Evolutionary conservation across 495 filamentous ascomycete genomes (phyloP), one percentile per base, ranked within the genome.

Genomic region (Talaromyces borbonicus): DNA sequence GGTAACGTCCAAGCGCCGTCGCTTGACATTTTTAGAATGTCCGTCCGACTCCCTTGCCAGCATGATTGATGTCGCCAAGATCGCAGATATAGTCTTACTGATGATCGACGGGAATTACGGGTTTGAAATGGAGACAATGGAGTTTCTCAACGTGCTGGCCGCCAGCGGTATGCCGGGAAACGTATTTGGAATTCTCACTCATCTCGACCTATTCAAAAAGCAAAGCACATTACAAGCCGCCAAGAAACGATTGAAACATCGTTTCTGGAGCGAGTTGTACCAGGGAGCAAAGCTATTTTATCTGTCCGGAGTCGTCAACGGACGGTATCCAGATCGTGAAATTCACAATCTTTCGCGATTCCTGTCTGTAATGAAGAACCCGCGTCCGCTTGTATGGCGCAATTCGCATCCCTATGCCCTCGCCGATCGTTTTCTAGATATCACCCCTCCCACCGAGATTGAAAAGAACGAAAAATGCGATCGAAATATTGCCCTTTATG

Each of bases 101-200:
- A 87, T 98, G 86, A 97, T 98, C 49, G 92, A 98, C 58, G 93
- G 90, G 27, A 96, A 96, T 66, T 98, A 81, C 58, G 92, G 92
- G 2, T 98, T 97, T 56, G 92, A 98, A 67, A 98, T 98, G 92
- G 92, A 98, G 69, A 98, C 92, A 1, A 97, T 98, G 93, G 92
- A 98, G 62, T 98, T 98, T 53, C 63, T 98, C 56, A 96, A 95
- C 54, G 80, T 93, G 33, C 67, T 97, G 43, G 79, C 85, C 5
- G 75, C 87, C 8, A 90, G 84, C 43, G 92, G 92, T 60, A 94
- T 98, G 87, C 92, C 92, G 7, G 90, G 90, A 49, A 98, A 98
- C 55, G 87, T 98, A 16, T 97, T 97, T 57, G 93, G 93, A 22
- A 89, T 98, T 40, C 73, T 97, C 22, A 96, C 92, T 11, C 93